Conservation (phyloP, 257 asterid genomes). For the Cinchona pubescens region DNA sequence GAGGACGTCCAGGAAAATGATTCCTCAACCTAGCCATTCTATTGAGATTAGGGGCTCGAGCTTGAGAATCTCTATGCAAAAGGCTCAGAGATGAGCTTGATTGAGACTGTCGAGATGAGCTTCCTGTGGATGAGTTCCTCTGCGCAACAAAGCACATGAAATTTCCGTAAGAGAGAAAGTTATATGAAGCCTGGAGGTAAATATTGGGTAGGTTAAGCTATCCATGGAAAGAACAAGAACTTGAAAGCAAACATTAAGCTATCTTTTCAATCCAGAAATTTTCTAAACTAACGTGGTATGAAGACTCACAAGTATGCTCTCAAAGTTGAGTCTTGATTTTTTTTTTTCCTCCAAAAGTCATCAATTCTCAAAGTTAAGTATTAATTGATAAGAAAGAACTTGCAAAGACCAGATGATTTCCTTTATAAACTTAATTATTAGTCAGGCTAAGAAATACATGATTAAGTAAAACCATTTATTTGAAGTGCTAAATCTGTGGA, state of each 20-base stretch:
- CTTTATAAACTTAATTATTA: background rate
- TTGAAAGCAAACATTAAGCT: background rate
- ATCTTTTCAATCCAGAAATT: background rate
- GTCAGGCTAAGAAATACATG: background rate
- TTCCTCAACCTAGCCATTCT: constrained; percentile 64
- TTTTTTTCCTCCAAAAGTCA: no score
- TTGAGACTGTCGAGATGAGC: constrained; percentile 43
- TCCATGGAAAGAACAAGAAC: background rate
- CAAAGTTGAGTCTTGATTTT: no score
- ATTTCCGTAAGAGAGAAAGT: constrained; percentile 12
- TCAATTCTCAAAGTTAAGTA: no score
- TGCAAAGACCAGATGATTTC: background rate
- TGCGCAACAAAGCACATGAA: constrained; percentile 30
- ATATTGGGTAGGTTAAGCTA: no score
- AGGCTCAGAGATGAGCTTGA: constrained; percentile 36
- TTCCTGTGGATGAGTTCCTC: constrained; percentile 42
- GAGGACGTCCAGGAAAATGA: constrained; percentile 72
- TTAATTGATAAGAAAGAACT: background rate
- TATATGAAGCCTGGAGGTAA: no score
- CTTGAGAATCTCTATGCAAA: constrained; percentile 45
- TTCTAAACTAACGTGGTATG: no score
- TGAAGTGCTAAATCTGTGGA: background rate
- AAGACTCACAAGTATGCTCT: background rate
- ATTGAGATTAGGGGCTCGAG: constrained; percentile 42
- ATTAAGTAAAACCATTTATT: background rate